A percentile compares a stretch with the other conserved stretches of the same genome.
Evolutionary conservation across 305 asterid species (phyloP).

Genomic region (Fraxinus angustifolia): DNA sequence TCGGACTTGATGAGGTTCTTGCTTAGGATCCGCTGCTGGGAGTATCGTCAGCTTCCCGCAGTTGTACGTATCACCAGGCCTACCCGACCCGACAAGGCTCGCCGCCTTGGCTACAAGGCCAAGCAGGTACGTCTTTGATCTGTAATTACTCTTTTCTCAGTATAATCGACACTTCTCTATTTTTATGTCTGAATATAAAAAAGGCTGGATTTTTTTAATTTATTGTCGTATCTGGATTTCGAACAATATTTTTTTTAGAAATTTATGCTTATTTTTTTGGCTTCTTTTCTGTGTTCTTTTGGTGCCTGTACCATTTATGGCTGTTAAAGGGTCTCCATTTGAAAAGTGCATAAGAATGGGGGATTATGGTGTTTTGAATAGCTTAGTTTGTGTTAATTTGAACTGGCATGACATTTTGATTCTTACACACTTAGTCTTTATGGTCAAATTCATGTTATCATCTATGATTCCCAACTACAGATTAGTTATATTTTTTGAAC

Average conservation of each 20-base stretch:
- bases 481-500: neutral
- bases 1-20: slow-evolving; percentile 26
- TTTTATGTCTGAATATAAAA: neutral
- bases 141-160: neutral
- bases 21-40: slow-evolving; percentile 25
- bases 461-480: neutral
- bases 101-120: slow-evolving; percentile 30
- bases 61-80: slow-evolving; percentile 23
- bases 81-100: slow-evolving; percentile 27
- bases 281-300: neutral
- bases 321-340: neutral
- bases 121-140: slow-evolving; percentile 14
- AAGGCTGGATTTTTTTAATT: neutral
- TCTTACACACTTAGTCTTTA: neutral
- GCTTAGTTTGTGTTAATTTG: neutral
- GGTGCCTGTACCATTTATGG: neutral
- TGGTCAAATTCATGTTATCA: neutral
- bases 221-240: neutral
- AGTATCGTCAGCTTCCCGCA: slow-evolving; percentile 23
- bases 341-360: neutral
- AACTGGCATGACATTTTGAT: neutral
- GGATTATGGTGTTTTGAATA: neutral
- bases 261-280: neutral
- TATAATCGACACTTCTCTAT: neutral
- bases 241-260: neutral